Base-by-base conservation (phyloP, 2,329 filamentous ascomycete species). In the Rhexocercosporidium sp. region DNA sequence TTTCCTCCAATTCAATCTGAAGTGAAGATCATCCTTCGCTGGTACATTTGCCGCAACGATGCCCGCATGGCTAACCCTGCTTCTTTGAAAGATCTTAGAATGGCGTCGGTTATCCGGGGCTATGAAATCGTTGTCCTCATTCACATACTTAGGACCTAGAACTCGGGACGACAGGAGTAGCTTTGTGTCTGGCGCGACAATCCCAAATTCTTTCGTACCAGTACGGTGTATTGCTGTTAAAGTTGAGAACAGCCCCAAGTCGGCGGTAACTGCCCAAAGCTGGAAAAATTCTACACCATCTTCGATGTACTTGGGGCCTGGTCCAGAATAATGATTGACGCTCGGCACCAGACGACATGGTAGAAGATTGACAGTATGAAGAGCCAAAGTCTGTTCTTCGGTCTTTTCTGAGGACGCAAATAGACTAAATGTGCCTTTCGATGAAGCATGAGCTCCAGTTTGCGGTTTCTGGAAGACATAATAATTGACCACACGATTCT, bases 231-330 rank as follows among this genome's bases (percentile, higher is more conserved):
- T 60, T 72, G 76, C 68, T 75, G 78, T 62, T 77, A 79, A 65
- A 25, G 79, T 80, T 60, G 81, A 82, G 41, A 76, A 75, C 18
- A 88, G 68, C 46, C 80, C 78, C 46, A 85, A 75, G 65, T 85
- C 78, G 27, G 77, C 75, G 5, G 75, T 79, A 2, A 87, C 70
- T 12, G 79, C 75, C 62, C 79, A 81, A 16, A 85, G 69, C 67
- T 87, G 84, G 62, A 82, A 85, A 69, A 86, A 85, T 22, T 77
- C 77, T 2, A 82, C 73, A 3, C 75, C 76, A 27, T 78, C 69
- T 3, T 77, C 69, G 11, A 74, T 66, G 60, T 83, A 81, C 14
- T 71, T 63, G 18, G 62, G 25, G 53, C 69, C 73, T 53, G 56
- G 62, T 2, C 69, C 18, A 8, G 51, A 25, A n/a, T 41, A 18